Conservation (phyloP, 805 yeast species). For the Limtongozyma cylindracea region DNA sequence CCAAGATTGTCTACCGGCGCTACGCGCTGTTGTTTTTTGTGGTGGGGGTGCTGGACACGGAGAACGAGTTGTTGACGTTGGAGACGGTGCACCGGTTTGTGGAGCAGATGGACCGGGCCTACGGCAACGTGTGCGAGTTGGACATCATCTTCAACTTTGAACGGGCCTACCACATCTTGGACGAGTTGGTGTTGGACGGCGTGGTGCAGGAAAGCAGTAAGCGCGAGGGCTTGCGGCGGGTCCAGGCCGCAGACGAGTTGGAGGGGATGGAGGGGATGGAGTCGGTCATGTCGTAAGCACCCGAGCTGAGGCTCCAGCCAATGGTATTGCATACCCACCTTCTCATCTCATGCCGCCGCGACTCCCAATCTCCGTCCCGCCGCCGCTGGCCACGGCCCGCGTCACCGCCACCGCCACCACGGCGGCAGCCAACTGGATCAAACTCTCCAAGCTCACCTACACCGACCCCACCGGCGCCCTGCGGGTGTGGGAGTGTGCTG, state of each 20-base stretch:
- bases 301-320: too few species aligned
- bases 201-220: constrained; percentile 64
- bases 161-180: constrained; percentile 77
- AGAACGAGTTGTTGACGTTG: constrained; percentile 66
- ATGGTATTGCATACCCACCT: too few species aligned
- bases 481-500: constrained; percentile 83
- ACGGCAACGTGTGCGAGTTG: constrained; percentile 88
- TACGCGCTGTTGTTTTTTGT: constrained; percentile 86
- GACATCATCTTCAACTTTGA: constrained; percentile 93
- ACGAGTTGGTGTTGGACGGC: constrained; percentile 79
- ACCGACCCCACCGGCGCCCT: constrained; percentile 39
- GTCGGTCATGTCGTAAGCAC: constrained; percentile 7
- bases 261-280: constrained; percentile 51
- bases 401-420: constrained; percentile 10
- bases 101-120: constrained; percentile 88
- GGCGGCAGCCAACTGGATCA: constrained; percentile 16
- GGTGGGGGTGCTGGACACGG: constrained; percentile 61
- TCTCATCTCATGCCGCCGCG: not conserved
- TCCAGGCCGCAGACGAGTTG: constrained; percentile 67
- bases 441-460: constrained; percentile 40
- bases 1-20: constrained; percentile 71
- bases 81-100: constrained; percentile 85
- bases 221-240: constrained; percentile 51
- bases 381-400: constrained; percentile 11
- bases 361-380: not conserved